Conservation (phyloP, 768 basidiomycete species). For the Mycena galericulata region DNA sequence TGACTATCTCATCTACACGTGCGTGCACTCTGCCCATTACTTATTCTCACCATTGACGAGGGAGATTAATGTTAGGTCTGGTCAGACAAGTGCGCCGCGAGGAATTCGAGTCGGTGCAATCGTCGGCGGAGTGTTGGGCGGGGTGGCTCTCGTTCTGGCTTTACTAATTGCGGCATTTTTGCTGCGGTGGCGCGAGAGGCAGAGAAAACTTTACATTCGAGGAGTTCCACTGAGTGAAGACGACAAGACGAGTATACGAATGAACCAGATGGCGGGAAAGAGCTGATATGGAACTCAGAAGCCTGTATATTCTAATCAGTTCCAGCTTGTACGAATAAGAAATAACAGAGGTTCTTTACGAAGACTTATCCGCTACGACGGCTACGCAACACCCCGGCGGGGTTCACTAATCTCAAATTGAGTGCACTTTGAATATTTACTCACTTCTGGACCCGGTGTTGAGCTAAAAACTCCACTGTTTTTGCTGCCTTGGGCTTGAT, state of each 20-base stretch:
- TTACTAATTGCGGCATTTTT: neutral
- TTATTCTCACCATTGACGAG: too few relatives aligned
- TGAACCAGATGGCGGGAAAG: neutral
- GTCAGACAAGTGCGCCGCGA: neutral
- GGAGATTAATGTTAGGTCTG: neutral
- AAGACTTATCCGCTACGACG: too few relatives aligned
- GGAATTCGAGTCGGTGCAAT: neutral
- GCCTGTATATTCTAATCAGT: too few relatives aligned
- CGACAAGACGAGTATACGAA: constrained; percentile 7
- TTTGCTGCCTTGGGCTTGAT: too few relatives aligned
- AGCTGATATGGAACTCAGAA: neutral
- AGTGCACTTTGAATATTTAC: too few relatives aligned
- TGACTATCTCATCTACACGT: constrained; percentile 20
- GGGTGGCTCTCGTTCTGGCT: neutral
- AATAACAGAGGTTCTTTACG: too few relatives aligned
- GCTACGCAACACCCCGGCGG: too few relatives aligned
- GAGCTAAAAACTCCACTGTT: too few relatives aligned
- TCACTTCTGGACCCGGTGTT: too few relatives aligned
- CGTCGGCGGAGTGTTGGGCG: constrained; percentile 2
- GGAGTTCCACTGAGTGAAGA: constrained; percentile 14
- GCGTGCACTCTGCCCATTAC: too few relatives aligned
- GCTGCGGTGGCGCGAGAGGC: neutral
- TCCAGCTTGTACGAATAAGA: too few relatives aligned
- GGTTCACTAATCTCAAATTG: too few relatives aligned
- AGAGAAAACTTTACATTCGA: neutral